A percentile compares a stretch with the other conserved stretches of the same genome.
These are phyloP conservation scores for Lipomyces starkeyi DNA, from an alignment of 805 yeast genomes.

Conservation along the genomic window DNA sequence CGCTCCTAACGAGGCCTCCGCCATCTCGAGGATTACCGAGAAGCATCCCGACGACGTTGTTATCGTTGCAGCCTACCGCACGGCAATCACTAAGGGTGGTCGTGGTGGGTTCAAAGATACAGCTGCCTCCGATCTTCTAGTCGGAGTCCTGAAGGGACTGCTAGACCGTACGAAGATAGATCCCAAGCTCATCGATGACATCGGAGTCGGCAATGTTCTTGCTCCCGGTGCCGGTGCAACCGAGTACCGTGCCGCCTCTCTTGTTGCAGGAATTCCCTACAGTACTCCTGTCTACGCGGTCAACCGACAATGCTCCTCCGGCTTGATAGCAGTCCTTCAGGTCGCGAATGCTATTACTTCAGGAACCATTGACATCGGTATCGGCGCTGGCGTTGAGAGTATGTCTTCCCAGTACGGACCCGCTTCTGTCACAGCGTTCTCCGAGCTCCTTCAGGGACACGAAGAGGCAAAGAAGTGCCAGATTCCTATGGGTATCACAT, in stretches of 20 bases:
- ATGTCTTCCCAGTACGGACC: constrained; percentile 62
- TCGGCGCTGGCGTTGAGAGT: constrained; percentile 92
- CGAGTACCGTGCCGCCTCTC: constrained; percentile 89
- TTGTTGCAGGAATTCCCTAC: constrained; percentile 90
- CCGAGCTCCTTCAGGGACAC: constrained; percentile 53
- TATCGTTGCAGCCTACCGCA: constrained; percentile 86
- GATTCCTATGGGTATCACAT: constrained; percentile 96
- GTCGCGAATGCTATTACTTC: constrained; percentile 83
- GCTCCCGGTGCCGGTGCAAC: constrained; percentile 94
- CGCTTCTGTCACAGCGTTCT: constrained; percentile 56
- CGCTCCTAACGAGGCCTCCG: constrained; percentile 36
- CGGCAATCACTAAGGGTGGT: constrained; percentile 87
- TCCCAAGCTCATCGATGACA: constrained; percentile 73
- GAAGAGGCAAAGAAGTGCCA: constrained; percentile 63
- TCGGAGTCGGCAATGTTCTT: constrained; percentile 88
- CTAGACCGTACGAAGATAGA: constrained; percentile 59
- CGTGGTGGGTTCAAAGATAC: constrained; percentile 85
- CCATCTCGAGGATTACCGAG: constrained; percentile 49
- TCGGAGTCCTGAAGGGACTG: constrained; percentile 66
- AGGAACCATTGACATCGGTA: constrained; percentile 90
- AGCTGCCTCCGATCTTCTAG: constrained; percentile 77
- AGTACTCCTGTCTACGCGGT: constrained; percentile 78
- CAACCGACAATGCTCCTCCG: constrained; percentile 95
- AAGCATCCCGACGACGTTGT: constrained; percentile 89
- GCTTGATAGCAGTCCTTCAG: constrained; percentile 87